A percentile compares a stretch with the other conserved stretches of the same genome.
Conservation (phyloP, 2,329 filamentous ascomycete species). For the Neonectria coccinea region DNA sequence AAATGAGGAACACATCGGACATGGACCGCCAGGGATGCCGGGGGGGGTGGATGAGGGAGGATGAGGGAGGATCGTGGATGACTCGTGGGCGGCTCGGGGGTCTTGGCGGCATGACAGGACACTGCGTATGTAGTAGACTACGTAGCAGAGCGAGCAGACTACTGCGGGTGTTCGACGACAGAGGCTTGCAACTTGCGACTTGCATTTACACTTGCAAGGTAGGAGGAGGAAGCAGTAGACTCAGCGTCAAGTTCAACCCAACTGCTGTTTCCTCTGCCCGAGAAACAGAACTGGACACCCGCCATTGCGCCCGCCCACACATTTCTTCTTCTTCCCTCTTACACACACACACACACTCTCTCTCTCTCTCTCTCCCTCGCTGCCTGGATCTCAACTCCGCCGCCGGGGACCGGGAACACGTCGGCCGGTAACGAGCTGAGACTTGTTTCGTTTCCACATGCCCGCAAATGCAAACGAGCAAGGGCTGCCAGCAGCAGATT, state of each 20-base stretch:
- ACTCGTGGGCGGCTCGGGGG: slow-evolving; percentile 1
- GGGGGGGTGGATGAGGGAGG: slow-evolving; percentile 2
- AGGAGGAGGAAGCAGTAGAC: no score
- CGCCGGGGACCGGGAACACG: neutral
- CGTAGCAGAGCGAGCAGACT: no score
- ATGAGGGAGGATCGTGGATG: neutral
- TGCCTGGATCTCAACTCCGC: neutral
- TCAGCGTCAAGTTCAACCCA: neutral
- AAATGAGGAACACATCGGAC: slow-evolving; percentile 9
- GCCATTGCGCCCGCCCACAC: no score
- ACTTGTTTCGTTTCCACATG: slow-evolving; percentile 8
- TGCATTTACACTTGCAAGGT: neutral
- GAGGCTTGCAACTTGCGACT: neutral
- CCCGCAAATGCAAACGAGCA: neutral
- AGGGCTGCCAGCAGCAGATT: slow-evolving; percentile 3
- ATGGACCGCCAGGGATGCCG: slow-evolving; percentile 6
- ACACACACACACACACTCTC: no score
- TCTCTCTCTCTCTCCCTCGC: neutral
- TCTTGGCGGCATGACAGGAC: neutral
- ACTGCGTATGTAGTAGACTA: neutral
- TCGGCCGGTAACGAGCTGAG: neutral
- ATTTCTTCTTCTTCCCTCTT: no score
- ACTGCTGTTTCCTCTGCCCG: no score
- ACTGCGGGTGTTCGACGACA: no score
- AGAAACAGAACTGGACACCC: no score